Conservation (phyloP, 768 basidiomycete species). For the Tricholoma saponaceum region DNA sequence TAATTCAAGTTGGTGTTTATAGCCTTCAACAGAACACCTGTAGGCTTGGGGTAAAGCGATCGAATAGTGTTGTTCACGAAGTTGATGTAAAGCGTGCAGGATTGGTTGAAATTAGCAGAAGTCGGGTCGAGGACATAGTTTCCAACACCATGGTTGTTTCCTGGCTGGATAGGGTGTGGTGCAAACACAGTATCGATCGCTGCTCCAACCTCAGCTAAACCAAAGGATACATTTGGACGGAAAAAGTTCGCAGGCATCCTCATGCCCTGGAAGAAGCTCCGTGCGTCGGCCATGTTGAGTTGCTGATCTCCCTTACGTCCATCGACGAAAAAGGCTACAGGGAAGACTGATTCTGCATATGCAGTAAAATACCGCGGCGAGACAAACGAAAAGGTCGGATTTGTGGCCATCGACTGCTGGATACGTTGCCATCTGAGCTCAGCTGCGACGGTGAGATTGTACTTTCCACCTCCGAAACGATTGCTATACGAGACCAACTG, state of each 20-base stretch:
- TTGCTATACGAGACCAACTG: too few species aligned
- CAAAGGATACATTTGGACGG: background rate
- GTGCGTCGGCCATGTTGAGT: too few species aligned
- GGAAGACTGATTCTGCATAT: background rate
- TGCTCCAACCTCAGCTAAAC: background rate
- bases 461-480: too few species aligned
- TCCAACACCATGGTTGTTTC: conserved; percentile 15
- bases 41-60: conserved; percentile 19
- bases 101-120: conserved; percentile 15
- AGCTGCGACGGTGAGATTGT: too few species aligned
- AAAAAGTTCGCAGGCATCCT: background rate
- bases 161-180: conserved; percentile 17
- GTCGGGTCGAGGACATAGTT: conserved; percentile 18
- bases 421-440: background rate
- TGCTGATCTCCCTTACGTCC: background rate
- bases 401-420: background rate
- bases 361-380: background rate
- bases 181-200: too few species aligned
- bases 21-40: background rate
- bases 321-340: background rate
- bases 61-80: conserved; percentile 18
- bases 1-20: background rate
- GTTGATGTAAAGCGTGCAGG: conserved; percentile 18
- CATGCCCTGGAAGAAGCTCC: background rate
- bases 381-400: background rate